Evolutionary conservation across 345 rosid species (phyloP).

Genomic region (Trapa incisa): DNA sequence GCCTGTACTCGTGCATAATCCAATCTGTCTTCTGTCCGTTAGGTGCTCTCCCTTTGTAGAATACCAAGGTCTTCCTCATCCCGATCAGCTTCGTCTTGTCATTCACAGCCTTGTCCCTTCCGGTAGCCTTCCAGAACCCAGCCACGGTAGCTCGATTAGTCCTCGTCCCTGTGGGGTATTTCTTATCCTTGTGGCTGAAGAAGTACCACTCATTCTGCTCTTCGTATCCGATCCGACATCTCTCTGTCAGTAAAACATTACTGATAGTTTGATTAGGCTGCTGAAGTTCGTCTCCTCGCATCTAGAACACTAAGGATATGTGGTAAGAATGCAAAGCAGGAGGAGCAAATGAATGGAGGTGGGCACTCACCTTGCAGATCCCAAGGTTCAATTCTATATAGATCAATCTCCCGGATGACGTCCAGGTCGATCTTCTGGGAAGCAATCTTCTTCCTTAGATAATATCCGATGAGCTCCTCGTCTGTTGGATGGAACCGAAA

Average conservation of each 20-base stretch:
- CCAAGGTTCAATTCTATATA: constrained; percentile 97
- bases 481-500: constrained; percentile 97
- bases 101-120: constrained; percentile 85
- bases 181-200: constrained; percentile 97
- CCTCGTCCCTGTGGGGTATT: constrained; percentile 94
- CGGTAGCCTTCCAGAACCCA: constrained; percentile 98
- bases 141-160: constrained; percentile 95
- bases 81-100: constrained; percentile 87
- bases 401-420: constrained; percentile 90
- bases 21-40: constrained; percentile 93
- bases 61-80: constrained; percentile 95
- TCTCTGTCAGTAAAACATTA: constrained; percentile 30
- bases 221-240: constrained; percentile 84
- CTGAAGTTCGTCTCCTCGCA: no score
- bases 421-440: constrained; percentile 95
- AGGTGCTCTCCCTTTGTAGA: constrained; percentile 98
- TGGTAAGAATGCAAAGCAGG: not conserved
- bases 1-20: constrained; percentile 98
- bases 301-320: not conserved
- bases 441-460: constrained; percentile 87
- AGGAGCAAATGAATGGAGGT: not conserved
- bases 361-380: constrained; percentile 67
- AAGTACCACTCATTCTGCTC: constrained; percentile 96
- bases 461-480: constrained; percentile 95
- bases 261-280: not conserved